Conservation (phyloP, 306 rosid genomes). For the Begonia masoniana region DNA sequence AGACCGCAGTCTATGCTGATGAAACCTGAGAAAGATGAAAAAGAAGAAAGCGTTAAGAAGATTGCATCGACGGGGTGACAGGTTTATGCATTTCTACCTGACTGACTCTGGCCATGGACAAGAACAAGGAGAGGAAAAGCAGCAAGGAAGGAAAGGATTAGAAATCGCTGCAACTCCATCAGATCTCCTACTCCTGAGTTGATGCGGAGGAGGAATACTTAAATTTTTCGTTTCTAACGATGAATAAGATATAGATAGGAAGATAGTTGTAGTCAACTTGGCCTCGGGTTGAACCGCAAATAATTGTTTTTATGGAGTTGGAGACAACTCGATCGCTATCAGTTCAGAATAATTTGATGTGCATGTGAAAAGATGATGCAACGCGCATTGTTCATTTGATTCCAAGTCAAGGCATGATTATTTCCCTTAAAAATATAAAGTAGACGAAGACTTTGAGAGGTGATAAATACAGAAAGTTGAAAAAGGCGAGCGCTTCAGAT, state of each 20-base stretch:
- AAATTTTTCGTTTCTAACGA: not conserved
- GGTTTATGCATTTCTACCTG: conserved; percentile 13
- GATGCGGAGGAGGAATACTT: too few relatives aligned
- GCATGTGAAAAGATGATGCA: too few relatives aligned
- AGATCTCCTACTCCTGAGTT: too few relatives aligned
- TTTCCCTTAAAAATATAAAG: not conserved
- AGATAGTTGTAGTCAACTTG: not conserved
- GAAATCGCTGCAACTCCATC: too few relatives aligned
- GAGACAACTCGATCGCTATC: too few relatives aligned
- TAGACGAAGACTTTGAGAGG: not conserved
- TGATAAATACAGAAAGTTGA: too few relatives aligned
- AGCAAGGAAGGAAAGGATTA: too few relatives aligned
- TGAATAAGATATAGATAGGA: not conserved
- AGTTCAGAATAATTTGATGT: too few relatives aligned
- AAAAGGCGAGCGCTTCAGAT: too few relatives aligned
- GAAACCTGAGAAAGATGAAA: conserved; percentile 23
- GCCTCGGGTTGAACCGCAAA: too few relatives aligned
- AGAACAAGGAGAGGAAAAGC: conserved; percentile 3
- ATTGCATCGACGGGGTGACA: not conserved
- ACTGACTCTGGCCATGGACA: conserved; percentile 22
- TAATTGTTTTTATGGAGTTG: too few relatives aligned
- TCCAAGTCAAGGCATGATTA: not conserved
- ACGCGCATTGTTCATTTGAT: not conserved
- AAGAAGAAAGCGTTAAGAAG: not conserved
- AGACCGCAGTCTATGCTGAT: conserved; percentile 43